Base-by-base conservation (phyloP, 805 yeast genomes). In the Starmerella vitae region DNA sequence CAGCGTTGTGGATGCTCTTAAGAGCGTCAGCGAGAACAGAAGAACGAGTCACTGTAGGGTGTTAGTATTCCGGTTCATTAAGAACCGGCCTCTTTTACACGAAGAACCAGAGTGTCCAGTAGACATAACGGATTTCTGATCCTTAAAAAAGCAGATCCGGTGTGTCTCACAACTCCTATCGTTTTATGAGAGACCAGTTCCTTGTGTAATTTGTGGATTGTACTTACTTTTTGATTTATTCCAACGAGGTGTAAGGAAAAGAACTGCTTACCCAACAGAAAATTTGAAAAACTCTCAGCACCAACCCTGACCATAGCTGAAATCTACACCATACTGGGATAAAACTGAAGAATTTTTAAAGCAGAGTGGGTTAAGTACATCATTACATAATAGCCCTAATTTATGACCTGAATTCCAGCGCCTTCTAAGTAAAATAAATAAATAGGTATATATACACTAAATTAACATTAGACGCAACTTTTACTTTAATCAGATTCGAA, bases 11-110 rank as follows among this genome's bases (percentile, higher is more conserved):
- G 71, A 86, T 86, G 61, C 94, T 78, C 72, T 86, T 86, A 62
- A 86, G 79, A 65, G 96, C 96, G 74, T 86, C 96, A 65, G 94
- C 95, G 68, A 86, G 81, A 69, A 82, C 96, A 60, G 96, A 86
- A 57, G 95, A 76, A 75, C 96, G 86, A 68, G 95, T 83, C 96
- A 86, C 85, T 65, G 49, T n/a, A 29, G 37, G n/a, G 45, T 36
- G 55, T 52, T 51, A 51, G 55, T 45, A 48, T 44, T 31, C 42
- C 40, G 45, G 41, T 38, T 30, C 41, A 26, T 20, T 12, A 29
- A 22, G 45, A 45, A 45, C 44, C 47, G 43, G 46, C 30, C 49
- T 34, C 40, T 21, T 21, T 26, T 30, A 19, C 33, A 22, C 6
- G 5, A n/a, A 43, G 47, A 44, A 40, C 52, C 52, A 50, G 56